Conservation (phyloP, 2,329 filamentous ascomycete species). For the Penicillium aurantiogriseum region DNA sequence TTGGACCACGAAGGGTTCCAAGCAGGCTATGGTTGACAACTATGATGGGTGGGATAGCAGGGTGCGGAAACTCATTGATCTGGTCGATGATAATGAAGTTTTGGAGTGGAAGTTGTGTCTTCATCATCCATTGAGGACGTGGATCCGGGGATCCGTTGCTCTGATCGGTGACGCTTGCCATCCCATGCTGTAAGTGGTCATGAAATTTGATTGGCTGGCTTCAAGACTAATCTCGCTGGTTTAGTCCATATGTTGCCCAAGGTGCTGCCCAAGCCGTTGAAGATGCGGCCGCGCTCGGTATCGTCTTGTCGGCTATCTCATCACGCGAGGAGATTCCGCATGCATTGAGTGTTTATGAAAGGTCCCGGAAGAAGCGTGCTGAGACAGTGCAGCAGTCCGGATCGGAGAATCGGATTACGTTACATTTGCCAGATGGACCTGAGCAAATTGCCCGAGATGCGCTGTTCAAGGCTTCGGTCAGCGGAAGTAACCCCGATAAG, state of each 20-base stretch:
- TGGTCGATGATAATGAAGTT: constrained; percentile 56
- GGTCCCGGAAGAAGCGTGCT: constrained; percentile 40
- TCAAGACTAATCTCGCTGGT: constrained; percentile 5
- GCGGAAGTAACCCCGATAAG: constrained; percentile 54
- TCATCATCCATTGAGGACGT: constrained; percentile 34
- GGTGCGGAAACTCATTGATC: constrained; percentile 58
- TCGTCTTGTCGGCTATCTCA: constrained; percentile 34
- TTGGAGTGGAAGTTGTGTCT: constrained; percentile 41
- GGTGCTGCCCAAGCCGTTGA: constrained; percentile 50
- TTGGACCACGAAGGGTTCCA: constrained; percentile 64
- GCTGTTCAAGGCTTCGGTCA: constrained; percentile 30
- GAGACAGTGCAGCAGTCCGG: constrained; percentile 41
- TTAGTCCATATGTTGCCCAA: constrained; percentile 41
- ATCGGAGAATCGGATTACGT: constrained; percentile 35
- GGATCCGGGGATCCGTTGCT: constrained; percentile 37
- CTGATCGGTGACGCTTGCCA: constrained; percentile 46
- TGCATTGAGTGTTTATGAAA: constrained; percentile 39
- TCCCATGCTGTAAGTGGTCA: constrained; percentile 45
- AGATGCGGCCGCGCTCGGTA: constrained; percentile 40
- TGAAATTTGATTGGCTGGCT: background rate
- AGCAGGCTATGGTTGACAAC: constrained; percentile 60
- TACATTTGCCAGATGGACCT: constrained; percentile 42
- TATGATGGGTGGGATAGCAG: constrained; percentile 61
- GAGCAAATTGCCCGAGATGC: constrained; percentile 45
- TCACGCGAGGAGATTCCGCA: constrained; percentile 34